Conservation (phyloP, 148 eudicot genomes). For the Vaccinium corymbosum region DNA sequence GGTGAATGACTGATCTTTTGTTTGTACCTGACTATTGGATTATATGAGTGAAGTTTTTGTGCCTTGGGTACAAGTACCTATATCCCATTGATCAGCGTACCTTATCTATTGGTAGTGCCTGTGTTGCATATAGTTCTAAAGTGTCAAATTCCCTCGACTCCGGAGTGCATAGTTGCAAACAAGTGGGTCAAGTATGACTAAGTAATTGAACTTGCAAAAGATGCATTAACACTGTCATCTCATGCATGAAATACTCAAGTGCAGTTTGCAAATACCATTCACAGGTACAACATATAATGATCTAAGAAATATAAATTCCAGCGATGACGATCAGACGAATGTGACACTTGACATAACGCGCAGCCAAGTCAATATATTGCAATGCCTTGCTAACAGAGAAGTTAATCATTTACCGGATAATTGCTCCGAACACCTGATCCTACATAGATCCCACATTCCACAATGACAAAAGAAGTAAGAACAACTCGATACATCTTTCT, state of each 20-base stretch:
- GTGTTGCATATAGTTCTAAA: neutral
- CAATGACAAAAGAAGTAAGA: neutral
- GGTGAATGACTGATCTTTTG: neutral
- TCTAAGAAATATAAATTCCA: neutral
- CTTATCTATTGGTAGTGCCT: neutral
- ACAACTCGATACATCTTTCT: neutral
- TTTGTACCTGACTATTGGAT: neutral
- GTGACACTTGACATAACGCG: neutral
- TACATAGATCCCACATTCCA: neutral
- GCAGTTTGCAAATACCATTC: neutral
- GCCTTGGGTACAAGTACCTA: neutral
- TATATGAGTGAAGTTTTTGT: too few species aligned
- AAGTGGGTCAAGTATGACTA: neutral
- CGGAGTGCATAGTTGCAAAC: neutral
- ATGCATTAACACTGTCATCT: neutral
- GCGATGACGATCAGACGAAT: neutral
- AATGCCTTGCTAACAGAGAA: neutral
- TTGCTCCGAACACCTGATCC: neutral
- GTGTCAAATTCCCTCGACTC: neutral
- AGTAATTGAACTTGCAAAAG: neutral
- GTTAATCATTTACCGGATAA: neutral
- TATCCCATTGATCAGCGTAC: neutral
- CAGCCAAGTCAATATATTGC: neutral
- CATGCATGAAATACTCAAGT: neutral
- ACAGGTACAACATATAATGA: neutral